These are phyloP conservation scores for Chaetothyriales sp. DNA, from an alignment of 2,329 filamentous ascomycete species.

Conservation along the genomic window DNA sequence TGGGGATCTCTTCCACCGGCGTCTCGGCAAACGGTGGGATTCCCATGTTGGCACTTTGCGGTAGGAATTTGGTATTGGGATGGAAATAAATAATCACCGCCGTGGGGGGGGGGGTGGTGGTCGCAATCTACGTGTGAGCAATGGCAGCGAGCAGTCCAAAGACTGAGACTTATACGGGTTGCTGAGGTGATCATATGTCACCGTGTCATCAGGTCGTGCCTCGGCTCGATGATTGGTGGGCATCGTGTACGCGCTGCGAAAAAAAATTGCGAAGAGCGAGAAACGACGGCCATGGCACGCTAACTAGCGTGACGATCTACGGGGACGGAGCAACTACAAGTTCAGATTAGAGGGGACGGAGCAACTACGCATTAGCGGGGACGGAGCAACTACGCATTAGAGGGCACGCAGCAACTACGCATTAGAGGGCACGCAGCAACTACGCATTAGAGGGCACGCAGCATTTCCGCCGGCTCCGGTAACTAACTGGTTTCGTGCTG, in stretches of 20 bases:
- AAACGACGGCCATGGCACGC: neutral
- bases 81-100: neutral
- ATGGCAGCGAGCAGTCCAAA: neutral
- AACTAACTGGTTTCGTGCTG: too few relatives aligned
- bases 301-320: neutral
- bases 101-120: too few relatives aligned
- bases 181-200: neutral
- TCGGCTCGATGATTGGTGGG: neutral
- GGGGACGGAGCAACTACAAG: neutral
- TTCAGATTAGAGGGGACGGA: too few relatives aligned
- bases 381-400: too few relatives aligned
- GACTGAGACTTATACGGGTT: too few relatives aligned
- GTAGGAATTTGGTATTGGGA: neutral
- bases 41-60: neutral
- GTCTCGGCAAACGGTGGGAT: slow-evolving; percentile 45
- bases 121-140: neutral
- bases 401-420: too few relatives aligned
- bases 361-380: too few relatives aligned
- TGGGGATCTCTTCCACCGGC: slow-evolving; percentile 51
- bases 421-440: too few relatives aligned
- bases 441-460: too few relatives aligned
- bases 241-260: neutral
- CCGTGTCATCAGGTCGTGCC: neutral
- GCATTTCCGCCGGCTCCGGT: too few relatives aligned
- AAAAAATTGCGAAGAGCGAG: neutral